Percentiles rank a stretch among this genome's conserved stretches.
Conservation (phyloP, 208 protist genomes). For the Leptomonas seymouri region DNA sequence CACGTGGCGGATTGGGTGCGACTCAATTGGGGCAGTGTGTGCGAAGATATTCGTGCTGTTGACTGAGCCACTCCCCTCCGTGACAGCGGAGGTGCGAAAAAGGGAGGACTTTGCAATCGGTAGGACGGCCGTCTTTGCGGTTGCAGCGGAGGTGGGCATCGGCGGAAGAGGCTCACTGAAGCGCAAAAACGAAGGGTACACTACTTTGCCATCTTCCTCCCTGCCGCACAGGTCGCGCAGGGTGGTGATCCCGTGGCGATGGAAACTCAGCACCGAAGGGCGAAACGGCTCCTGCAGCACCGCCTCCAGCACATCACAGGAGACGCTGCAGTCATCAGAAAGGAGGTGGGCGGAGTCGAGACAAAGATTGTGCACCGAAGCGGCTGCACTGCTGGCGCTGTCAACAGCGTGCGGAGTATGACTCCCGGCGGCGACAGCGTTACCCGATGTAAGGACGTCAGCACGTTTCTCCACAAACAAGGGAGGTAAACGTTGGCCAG, state of each 20-base stretch:
- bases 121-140: not conserved
- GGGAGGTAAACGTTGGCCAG: not conserved
- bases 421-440: not conserved
- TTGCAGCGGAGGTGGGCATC: not conserved
- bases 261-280: not conserved
- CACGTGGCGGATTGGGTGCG: not conserved
- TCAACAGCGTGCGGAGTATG: no score
- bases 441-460: not conserved
- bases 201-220: not conserved
- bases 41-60: conserved; percentile 1
- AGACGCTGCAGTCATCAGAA: not conserved
- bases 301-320: conserved; percentile 1
- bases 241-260: conserved; percentile 4
- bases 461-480: not conserved
- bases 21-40: not conserved
- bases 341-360: conserved; percentile 26
- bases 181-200: conserved; percentile 23
- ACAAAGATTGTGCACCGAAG: conserved; percentile 4
- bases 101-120: no score
- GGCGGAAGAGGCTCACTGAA: conserved; percentile 15
- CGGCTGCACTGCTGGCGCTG: conserved; percentile 18
- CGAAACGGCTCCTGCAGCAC: conserved; percentile 36
- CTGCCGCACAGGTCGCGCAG: conserved; percentile 10
- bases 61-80: not conserved
- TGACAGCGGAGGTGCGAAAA: not conserved